Percentiles rank a stretch among this genome's conserved stretches.
phyloP scores from a whole-genome alignment of 805 yeast genomes.

The Blastobotrys robertii region DNA sequence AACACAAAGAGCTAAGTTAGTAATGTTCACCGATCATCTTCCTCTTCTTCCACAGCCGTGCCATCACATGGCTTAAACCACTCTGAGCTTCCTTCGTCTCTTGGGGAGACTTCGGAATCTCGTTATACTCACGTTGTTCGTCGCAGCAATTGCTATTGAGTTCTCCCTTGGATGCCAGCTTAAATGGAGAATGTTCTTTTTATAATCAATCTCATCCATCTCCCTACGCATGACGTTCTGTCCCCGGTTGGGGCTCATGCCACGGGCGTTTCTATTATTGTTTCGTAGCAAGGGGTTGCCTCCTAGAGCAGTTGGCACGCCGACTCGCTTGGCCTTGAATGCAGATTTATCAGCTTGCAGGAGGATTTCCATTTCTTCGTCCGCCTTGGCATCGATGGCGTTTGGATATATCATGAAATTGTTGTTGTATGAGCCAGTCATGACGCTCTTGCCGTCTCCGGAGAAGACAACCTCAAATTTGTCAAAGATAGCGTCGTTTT shows the following conservation, averaged over 20 bases:
- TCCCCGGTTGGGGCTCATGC: constrained; percentile 9
- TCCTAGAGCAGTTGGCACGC: constrained; percentile 36
- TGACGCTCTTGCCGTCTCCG: constrained; percentile 83
- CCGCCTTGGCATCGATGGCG: constrained; percentile 33
- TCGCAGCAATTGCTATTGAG: constrained; percentile 96
- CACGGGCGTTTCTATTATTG: constrained; percentile 5
- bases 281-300: constrained; percentile 18
- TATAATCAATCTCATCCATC: constrained; percentile 81
- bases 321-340: constrained; percentile 67
- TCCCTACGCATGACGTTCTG: constrained; percentile 45
- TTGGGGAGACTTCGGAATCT: too few relatives aligned
- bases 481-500: constrained; percentile 96
- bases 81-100: too few relatives aligned
- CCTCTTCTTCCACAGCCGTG: too few relatives aligned
- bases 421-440: constrained; percentile 97
- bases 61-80: too few relatives aligned
- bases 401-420: constrained; percentile 95
- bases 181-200: constrained; percentile 85
- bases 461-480: constrained; percentile 93
- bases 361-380: constrained; percentile 53
- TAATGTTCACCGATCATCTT: too few relatives aligned
- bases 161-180: constrained; percentile 99
- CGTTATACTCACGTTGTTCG: constrained; percentile 56
- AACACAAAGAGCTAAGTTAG: constrained; percentile 28
- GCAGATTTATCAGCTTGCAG: constrained; percentile 98